Base-by-base conservation (phyloP, 2,329 filamentous ascomycete genomes). In the Pyrenochaeta sp. region DNA sequence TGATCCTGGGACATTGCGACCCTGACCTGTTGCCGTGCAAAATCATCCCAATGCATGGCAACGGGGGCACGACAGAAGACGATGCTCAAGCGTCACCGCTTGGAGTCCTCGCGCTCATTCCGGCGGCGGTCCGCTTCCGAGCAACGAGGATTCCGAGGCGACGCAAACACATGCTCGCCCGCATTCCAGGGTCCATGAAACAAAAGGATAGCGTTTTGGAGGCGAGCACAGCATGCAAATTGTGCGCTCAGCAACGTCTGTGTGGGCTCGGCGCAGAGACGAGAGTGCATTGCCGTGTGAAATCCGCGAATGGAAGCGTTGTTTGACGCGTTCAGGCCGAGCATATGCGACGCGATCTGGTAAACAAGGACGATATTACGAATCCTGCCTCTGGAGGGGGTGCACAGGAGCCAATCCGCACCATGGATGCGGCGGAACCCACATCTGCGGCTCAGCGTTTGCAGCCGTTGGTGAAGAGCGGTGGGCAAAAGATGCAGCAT, bases 371-470 rank as follows among this genome's bases (percentile, higher is more conserved):
- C 23, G 23, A 27, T 27, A 45, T 56, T 54, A 54, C 56, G 54
- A 53, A 49, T 40, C 32, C 37, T 36, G 43, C 54, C 44, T 33
- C 47, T 49, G 32, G 17, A 42, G 41, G 53, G 30, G 39, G 27
- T n/a, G 23, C 32, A 17, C 23, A 20, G 33, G 36, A 33, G 40
- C 64, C 61, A 63, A 58, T 54, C 54, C 56, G 59, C 60, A 50
- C 37, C 31, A 42, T 52, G 48, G 45, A 39, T 54, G 42, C 33
- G 36, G 48, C 45, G 52, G 58, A 43, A 42, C 53, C 63, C 60
- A 54, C 54, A 51, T 41, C 62, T 63, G 69, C 69, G 66, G 68
- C 69, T 67, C 63, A 66, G 63, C 56, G 68, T 67, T 64, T 68
- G 65, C 61, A 67, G 65, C 58, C 66, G 61, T 56, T 57, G 56